These are phyloP conservation scores for Aegilops speltoides DNA, from an alignment of 176 grass and related monocot species.

Conservation along the genomic window DNA sequence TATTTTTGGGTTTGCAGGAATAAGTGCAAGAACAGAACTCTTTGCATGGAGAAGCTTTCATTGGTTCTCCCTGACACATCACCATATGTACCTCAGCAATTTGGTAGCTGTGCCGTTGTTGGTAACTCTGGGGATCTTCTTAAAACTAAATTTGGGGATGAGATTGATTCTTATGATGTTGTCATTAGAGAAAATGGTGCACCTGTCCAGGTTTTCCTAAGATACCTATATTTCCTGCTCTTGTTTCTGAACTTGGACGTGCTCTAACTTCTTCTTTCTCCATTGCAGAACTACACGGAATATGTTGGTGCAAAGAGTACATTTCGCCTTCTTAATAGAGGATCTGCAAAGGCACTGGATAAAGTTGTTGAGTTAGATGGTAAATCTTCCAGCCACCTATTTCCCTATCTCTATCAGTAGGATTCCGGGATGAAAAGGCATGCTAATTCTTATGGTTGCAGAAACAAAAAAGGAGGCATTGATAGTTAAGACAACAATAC, in stretches of 20 bases:
- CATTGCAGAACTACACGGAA: constrained; percentile 85
- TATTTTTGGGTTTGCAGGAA: constrained; percentile 48
- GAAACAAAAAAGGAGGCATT: constrained; percentile 85
- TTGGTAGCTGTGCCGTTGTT: constrained; percentile 81
- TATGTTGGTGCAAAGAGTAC: constrained; percentile 96
- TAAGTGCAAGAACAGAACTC: constrained; percentile 69
- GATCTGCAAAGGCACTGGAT: constrained; percentile 96
- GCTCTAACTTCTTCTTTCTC: constrained; percentile 7
- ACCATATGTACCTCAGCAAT: constrained; percentile 79
- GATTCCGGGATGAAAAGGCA: background rate
- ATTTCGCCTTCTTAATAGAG: constrained; percentile 97
- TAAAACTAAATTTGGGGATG: constrained; percentile 92
- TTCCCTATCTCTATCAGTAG: constrained; percentile 8
- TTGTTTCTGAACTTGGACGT: constrained; percentile 20
- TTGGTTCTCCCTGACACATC: constrained; percentile 78
- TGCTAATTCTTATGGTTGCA: constrained; percentile 43
- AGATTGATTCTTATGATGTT: constrained; percentile 91
- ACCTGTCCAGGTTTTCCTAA: constrained; percentile 70
- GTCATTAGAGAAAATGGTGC: constrained; percentile 95
- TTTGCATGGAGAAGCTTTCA: constrained; percentile 90
- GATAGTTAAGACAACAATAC: constrained; percentile 95
- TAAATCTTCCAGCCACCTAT: constrained; percentile 23
- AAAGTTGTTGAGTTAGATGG: constrained; percentile 98
- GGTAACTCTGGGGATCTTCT: constrained; percentile 98
- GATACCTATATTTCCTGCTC: constrained; percentile 23